A percentile compares a stretch with the other conserved stretches of the same genome.
phyloP scores from a whole-genome alignment of 1,284 basidiomycete genomes.

The Marasmius sp. region DNA sequence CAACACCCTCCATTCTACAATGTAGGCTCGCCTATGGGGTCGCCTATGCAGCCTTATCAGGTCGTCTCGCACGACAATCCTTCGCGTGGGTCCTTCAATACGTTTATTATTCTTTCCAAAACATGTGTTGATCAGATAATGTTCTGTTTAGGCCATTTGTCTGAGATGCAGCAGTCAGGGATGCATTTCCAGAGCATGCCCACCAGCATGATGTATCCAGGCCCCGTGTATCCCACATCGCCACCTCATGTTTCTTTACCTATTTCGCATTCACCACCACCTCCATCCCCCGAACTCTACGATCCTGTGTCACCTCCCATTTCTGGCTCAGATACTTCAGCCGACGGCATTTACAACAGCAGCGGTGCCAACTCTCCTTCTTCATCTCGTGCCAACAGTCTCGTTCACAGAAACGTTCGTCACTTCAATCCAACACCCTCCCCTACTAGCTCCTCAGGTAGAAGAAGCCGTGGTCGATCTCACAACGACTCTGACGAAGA shows the following conservation, averaged over 20 bases:
- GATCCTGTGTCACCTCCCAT: conserved; percentile 79
- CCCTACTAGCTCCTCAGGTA: conserved; percentile 68
- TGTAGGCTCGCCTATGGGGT: conserved; percentile 29
- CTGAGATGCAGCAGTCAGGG: conserved; percentile 22
- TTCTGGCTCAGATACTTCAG: conserved; percentile 83
- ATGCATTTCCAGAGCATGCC: conserved; percentile 13
- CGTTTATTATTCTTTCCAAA: conserved; percentile 11
- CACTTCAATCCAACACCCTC: conserved; percentile 78
- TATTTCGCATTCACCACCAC: conserved; percentile 60
- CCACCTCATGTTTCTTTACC: conserved; percentile 52
- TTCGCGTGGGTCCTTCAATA: conserved; percentile 17
- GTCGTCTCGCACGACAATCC: conserved; percentile 21
- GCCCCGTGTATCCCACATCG: conserved; percentile 50
- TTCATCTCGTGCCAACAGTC: conserved; percentile 68
- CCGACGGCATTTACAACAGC: conserved; percentile 77
- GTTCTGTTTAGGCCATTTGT: conserved; percentile 12
- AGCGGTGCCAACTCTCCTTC: conserved; percentile 74
- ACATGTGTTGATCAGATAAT: conserved; percentile 22
- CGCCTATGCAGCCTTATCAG: conserved; percentile 38
- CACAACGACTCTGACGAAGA: conserved; percentile 73
- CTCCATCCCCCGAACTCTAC: conserved; percentile 75
- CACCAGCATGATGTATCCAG: conserved; percentile 20
- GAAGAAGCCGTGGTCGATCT: conserved; percentile 66
- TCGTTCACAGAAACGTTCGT: conserved; percentile 68
- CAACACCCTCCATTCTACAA: conserved; percentile 31